phyloP scores from a whole-genome alignment of 1,284 basidiomycete genomes.

The Austroboletus niveus region DNA sequence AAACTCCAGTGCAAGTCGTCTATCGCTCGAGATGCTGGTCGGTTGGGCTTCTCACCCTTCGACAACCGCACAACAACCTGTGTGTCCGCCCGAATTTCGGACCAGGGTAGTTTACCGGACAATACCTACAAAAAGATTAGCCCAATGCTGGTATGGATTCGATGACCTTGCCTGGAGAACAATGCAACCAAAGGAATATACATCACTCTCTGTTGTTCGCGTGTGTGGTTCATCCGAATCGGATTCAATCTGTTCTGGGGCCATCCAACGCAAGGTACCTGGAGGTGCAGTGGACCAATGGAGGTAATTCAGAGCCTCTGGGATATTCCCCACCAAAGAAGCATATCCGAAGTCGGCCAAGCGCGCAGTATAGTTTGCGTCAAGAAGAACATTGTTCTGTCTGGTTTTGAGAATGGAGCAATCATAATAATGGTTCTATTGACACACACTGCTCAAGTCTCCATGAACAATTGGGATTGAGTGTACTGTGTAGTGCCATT shows the following conservation, averaged over 20 bases:
- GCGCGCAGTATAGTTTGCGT: background rate
- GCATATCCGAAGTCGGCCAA: background rate
- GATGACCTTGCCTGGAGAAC: background rate
- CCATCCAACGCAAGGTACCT: background rate
- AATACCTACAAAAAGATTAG: background rate
- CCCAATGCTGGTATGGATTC: background rate
- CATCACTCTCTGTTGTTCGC: background rate
- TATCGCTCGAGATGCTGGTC: background rate
- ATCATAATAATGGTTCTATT: background rate
- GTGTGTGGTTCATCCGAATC: background rate
- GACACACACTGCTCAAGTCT: background rate
- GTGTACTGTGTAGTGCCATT: background rate
- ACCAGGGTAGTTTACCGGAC: background rate
- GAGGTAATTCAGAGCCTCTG: background rate
- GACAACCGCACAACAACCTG: background rate
- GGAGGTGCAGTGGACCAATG: background rate
- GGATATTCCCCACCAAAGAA: background rate
- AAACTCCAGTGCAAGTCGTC: background rate
- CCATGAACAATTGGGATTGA: background rate
- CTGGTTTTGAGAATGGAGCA: background rate
- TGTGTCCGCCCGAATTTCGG: background rate
- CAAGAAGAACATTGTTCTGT: background rate
- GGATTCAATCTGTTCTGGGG: background rate
- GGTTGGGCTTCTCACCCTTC: background rate
- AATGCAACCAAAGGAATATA: background rate